Evolutionary conservation across 305 asterid genomes (phyloP), one percentile per base, ranked within the genome.

Genomic region (Fraxinus albicans): DNA sequence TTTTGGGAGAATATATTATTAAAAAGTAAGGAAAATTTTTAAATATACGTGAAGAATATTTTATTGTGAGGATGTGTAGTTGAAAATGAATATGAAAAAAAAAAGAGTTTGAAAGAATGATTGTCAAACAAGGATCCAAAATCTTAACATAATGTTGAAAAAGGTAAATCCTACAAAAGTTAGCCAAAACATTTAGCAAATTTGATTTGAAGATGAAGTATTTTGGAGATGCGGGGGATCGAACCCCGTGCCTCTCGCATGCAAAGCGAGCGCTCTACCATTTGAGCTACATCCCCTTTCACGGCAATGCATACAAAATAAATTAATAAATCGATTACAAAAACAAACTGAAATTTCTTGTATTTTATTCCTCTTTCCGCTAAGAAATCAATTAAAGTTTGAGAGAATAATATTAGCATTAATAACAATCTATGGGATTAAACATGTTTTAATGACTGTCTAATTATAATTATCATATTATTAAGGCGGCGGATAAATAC

Each of bases 231-330:
- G 98, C 97, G 91, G 98, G 97, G 97, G 94, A 91, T 94, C 79
- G 75, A 73, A 81, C 84, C 75, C 84, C 79, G 79, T 81, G 79
- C 98, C 98, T 94, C 98, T 94, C 97, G 94, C 99, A 92, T 94
- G 98, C 98, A 93, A 94, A 96, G 97, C 97, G 95, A 93, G 98
- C 98, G 93, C 98, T 96, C 98, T 93, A 94, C 98, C 97, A 92
- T 92, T 89, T 94, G 97, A 92, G 98, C 98, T 93, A 92, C 94
- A 42, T 42, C 15, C 50, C 50, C 50, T 40, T 8, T 2, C 2
- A 40, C 1, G 6, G 36, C 6, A 4, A 34, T 34, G 36, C 36
- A 4, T 0, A 35, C 5, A 35, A 35, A 5, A 35, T 6, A 35
- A 35, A 35, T 35, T 35, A 35, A 6, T 4, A 4, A 35, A 35